Percentiles rank a stretch among this genome's conserved stretches.
These are phyloP conservation scores for Colletotrichum melonis DNA, from an alignment of 2,329 filamentous ascomycete genomes.

Conservation along the genomic window DNA sequence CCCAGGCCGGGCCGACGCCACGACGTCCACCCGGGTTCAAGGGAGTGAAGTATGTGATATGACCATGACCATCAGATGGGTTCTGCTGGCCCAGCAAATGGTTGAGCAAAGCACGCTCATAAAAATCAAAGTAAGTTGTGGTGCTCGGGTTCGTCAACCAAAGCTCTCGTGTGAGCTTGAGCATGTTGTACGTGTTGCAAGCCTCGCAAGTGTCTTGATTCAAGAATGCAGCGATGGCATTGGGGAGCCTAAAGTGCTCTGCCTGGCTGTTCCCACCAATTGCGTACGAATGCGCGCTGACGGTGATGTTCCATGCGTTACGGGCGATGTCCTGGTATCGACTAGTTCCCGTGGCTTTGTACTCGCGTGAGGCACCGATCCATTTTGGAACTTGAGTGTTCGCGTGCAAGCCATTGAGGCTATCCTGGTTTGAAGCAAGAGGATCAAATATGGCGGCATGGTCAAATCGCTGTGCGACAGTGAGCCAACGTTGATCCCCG, in stretches of 20 bases:
- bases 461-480: conserved; percentile 60
- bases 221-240: conserved; percentile 58
- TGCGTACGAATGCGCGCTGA: conserved; percentile 60
- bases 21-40: conserved; percentile 58
- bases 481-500: conserved; percentile 57
- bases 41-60: conserved; percentile 64
- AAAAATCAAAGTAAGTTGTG: conserved; percentile 63
- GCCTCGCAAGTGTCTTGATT: conserved; percentile 60
- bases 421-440: conserved; percentile 56
- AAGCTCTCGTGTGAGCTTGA: conserved; percentile 64
- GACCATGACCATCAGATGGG: conserved; percentile 55
- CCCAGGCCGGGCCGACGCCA: conserved; percentile 64
- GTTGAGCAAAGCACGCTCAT: conserved; percentile 62
- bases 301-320: conserved; percentile 61
- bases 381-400: conserved; percentile 67
- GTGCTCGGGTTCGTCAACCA: conserved; percentile 55
- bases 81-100: conserved; percentile 63
- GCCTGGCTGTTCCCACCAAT: conserved; percentile 65
- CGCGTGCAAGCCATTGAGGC: conserved; percentile 60
- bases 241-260: conserved; percentile 61
- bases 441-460: conserved; percentile 59
- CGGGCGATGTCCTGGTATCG: conserved; percentile 59
- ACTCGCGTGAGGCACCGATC: conserved; percentile 62
- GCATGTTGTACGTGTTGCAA: conserved; percentile 69
- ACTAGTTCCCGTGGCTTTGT: conserved; percentile 56